Evolutionary conservation across 1,284 basidiomycete genomes (phyloP).

Genomic region (Golubevia sp.): DNA sequence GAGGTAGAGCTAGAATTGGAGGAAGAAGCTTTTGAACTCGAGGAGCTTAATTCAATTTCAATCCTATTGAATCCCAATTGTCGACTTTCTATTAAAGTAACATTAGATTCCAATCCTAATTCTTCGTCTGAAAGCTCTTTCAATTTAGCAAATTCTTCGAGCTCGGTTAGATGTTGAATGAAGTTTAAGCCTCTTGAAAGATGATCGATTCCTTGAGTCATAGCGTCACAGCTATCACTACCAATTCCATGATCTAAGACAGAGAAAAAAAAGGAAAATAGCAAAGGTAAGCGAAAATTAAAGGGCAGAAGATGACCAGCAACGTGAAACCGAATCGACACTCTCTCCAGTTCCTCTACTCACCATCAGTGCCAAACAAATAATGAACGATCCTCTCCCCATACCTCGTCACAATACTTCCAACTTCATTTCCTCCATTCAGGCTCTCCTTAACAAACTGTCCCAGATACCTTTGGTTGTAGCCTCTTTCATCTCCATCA

Average conservation of each 20-base stretch:
- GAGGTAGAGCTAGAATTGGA: background rate
- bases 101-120: background rate
- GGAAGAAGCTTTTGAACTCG: background rate
- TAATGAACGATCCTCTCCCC: conserved; percentile 24
- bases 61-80: too few relatives aligned
- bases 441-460: conserved; percentile 30
- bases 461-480: conserved; percentile 23
- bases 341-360: background rate
- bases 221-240: background rate
- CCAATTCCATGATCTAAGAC: background rate
- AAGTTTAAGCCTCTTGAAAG: conserved; percentile 27
- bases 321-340: background rate
- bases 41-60: too few relatives aligned
- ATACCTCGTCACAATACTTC: conserved; percentile 26
- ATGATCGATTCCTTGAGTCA: conserved; percentile 26
- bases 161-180: conserved; percentile 14
- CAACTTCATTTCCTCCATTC: conserved; percentile 22
- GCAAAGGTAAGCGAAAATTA: background rate
- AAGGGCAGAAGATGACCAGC: background rate
- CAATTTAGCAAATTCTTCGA: conserved; percentile 4
- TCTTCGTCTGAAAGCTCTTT: background rate
- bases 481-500: conserved; percentile 5
- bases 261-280: background rate
- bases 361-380: conserved; percentile 14
- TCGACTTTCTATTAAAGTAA: background rate